phyloP scores from a whole-genome alignment of 805 yeast species.

The Yarrowia sp. region DNA sequence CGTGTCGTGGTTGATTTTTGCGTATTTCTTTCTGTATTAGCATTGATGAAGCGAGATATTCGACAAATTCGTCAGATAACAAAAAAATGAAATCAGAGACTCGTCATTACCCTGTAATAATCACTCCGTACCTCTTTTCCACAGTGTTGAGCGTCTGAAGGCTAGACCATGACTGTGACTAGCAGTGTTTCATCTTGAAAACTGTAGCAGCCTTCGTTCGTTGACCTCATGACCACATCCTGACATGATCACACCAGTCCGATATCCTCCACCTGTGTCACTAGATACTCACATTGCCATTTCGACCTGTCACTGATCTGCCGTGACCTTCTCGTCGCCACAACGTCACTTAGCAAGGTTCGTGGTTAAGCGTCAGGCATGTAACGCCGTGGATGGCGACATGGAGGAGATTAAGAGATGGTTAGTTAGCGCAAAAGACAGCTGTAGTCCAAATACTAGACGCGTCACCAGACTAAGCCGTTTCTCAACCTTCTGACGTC shows the following conservation, averaged over 20 bases:
- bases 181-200: too few species aligned
- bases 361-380: neutral
- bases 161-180: neutral
- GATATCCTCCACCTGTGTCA: neutral
- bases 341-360: neutral
- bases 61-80: neutral
- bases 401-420: too few species aligned
- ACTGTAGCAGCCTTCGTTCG: too few species aligned
- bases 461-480: too few species aligned
- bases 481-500: too few species aligned
- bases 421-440: too few species aligned
- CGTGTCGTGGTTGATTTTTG: neutral
- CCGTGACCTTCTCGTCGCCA: too few species aligned
- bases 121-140: too few species aligned
- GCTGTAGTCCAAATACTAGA: too few species aligned
- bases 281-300: conserved; percentile 1
- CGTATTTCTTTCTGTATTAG: neutral
- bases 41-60: neutral
- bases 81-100: neutral
- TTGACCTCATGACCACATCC: too few species aligned
- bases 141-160: too few species aligned
- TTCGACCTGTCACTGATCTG: neutral
- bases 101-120: too few species aligned
- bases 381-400: neutral
- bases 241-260: neutral